Conservation (phyloP, 2,329 filamentous ascomycete species). For the Aspergillus viridinutans region DNA sequence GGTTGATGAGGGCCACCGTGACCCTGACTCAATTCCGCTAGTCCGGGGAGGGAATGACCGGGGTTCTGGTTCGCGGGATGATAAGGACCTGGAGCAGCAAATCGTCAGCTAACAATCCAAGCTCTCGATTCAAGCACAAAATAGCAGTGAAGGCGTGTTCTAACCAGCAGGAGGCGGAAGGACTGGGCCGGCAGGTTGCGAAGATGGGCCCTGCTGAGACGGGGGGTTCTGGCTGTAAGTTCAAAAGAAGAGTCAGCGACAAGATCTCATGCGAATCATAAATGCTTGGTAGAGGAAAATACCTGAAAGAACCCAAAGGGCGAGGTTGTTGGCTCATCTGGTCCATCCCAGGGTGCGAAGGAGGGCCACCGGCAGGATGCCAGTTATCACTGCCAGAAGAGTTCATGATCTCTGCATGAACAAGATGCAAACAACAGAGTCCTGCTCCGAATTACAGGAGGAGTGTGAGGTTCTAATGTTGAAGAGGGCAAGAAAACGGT, state of each 20-base stretch:
- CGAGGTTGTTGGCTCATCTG: slow-evolving; percentile 41
- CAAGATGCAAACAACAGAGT: slow-evolving; percentile 3
- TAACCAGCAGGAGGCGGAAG: slow-evolving; percentile 40
- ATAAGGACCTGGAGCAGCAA: slow-evolving; percentile 31
- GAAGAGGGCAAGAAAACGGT: background rate
- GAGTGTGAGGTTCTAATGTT: background rate
- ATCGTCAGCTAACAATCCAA: slow-evolving; percentile 14
- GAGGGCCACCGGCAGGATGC: slow-evolving; percentile 38
- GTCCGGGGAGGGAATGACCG: slow-evolving; percentile 43
- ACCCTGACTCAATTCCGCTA: slow-evolving; percentile 45
- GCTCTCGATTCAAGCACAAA: background rate
- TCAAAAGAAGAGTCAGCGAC: slow-evolving; percentile 9
- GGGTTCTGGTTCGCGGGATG: slow-evolving; percentile 40
- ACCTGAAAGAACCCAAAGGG: slow-evolving; percentile 44
- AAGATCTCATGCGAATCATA: background rate
- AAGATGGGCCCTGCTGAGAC: slow-evolving; percentile 35
- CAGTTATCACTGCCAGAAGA: slow-evolving; percentile 41
- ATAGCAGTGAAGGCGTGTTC: slow-evolving; percentile 9
- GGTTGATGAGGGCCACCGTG: slow-evolving; percentile 40
- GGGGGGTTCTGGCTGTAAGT: slow-evolving; percentile 34
- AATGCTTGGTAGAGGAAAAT: slow-evolving; percentile 14
- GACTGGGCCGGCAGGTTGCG: slow-evolving; percentile 36
- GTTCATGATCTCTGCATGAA: slow-evolving; percentile 36
- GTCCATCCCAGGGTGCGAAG: slow-evolving; percentile 41
- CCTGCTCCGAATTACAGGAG: background rate